Evolutionary conservation across 2,329 filamentous ascomycete genomes (phyloP), one percentile per base, ranked within the genome.

Genomic region (Lecanicillium sp.): DNA sequence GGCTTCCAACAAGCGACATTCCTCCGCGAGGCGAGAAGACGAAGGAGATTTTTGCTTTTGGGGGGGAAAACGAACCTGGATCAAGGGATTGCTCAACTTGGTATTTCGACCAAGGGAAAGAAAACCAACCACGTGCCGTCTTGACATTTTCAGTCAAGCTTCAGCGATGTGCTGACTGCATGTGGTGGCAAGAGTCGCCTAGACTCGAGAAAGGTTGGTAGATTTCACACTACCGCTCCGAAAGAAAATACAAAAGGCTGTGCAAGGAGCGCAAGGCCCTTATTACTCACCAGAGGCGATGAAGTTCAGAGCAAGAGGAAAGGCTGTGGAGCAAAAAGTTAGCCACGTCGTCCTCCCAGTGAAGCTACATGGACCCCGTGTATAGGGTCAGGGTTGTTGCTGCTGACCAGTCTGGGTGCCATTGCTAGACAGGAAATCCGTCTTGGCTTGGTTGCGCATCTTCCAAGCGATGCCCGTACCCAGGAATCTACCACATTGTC

Each of bases 281-380:
- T n/a, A n/a, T 45, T 41, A 91, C 87, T 91, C 82, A 93, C 87
- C 86, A 73, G 87, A 88, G 67, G 87, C 87, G 72, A 93, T 87
- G 73, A 93, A 93, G 72, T 93, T 93, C 63, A 93, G 75, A 66
- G 87, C 86, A 67, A 93, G 72, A 58, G 87, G 87, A 55, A 89
- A 71, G 56, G 85, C 87, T 93, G 60, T 51, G 57, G 53, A n/a
- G 17, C 14, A n/a, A 35, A 11, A 15, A 35, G 32, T 35, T 15
- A 35, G 32, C n/a, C 8, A 35, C 5, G 32, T 15, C 12, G 6
- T 35, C 32, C 17, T 9, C 7, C 12, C 6, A n/a, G n/a, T 35
- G 27, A 8, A 14, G 27, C 7, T 14, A 7, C 27, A 8, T 14
- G 14, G 7, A 29, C 8, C 8, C 27, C 14, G 7, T 14, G 15